phyloP scores from a whole-genome alignment of 2,329 filamentous ascomycete genomes.

The Fusarium acutatum region DNA sequence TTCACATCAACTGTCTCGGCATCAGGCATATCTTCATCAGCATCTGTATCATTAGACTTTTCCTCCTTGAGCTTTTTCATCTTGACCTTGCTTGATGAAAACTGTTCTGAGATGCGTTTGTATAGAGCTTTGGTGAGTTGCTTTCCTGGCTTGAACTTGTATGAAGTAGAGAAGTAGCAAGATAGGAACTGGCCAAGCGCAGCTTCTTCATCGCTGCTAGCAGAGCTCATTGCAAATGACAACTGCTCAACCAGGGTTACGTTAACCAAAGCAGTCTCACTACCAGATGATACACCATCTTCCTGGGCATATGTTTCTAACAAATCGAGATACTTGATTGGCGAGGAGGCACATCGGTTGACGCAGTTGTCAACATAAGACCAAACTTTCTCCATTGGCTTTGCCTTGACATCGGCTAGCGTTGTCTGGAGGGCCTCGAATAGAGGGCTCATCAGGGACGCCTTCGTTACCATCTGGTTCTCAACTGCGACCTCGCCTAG shows the following conservation, averaged over 20 bases:
- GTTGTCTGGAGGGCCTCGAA: conserved; percentile 47
- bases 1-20: background rate
- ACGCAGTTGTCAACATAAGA: conserved; percentile 85
- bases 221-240: conserved; percentile 69
- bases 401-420: conserved; percentile 18
- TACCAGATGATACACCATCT: conserved; percentile 38
- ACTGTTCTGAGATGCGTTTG: conserved; percentile 43
- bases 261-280: conserved; percentile 66
- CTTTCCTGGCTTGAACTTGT: conserved; percentile 57
- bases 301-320: conserved; percentile 58
- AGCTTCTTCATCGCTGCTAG: conserved; percentile 52
- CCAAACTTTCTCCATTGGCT: conserved; percentile 60
- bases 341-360: conserved; percentile 75
- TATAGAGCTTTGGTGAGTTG: conserved; percentile 42
- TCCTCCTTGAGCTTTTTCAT: conserved; percentile 33
- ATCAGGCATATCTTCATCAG: conserved; percentile 33
- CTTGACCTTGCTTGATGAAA: conserved; percentile 41
- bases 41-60: conserved; percentile 8
- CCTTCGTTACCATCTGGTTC: conserved; percentile 69
- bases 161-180: conserved; percentile 63
- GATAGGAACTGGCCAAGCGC: conserved; percentile 67
- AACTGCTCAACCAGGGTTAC: conserved; percentile 81
- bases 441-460: conserved; percentile 58
- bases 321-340: conserved; percentile 84
- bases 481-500: conserved; percentile 70